These are phyloP conservation scores for Sphagnum tenellum DNA, from an alignment of 225 moss, liverwort and hornwort species.

Conservation along the genomic window DNA sequence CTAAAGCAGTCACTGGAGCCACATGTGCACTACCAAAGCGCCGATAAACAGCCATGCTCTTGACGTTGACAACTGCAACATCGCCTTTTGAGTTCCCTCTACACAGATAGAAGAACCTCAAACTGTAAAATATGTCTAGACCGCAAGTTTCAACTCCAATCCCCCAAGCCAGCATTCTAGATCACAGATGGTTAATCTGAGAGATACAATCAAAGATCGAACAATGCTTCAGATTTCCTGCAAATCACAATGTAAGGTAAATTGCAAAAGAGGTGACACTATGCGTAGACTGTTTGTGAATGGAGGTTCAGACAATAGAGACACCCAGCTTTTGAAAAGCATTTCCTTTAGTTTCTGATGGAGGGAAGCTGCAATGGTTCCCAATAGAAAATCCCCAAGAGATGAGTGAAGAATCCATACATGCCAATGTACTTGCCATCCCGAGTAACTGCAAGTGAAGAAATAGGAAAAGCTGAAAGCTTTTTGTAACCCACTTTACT, in stretches of 20 bases:
- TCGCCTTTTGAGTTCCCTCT: conserved; percentile 4
- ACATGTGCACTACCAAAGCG: conserved; percentile 1
- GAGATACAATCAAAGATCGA: too few species aligned
- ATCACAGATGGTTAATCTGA: too few species aligned
- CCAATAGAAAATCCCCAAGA: background rate
- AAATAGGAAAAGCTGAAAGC: conserved; percentile 43
- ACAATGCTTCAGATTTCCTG: too few species aligned
- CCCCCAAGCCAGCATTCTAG: too few species aligned
- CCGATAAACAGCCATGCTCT: background rate
- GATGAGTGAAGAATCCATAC: conserved; percentile 14
- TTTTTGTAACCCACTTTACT: conserved; percentile 56
- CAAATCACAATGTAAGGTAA: too few species aligned
- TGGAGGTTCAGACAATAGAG: too few species aligned
- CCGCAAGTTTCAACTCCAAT: too few species aligned
- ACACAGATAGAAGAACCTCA: background rate
- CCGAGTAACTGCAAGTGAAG: conserved; percentile 43
- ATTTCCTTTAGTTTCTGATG: too few species aligned
- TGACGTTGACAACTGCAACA: background rate
- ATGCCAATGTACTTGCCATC: conserved; percentile 62
- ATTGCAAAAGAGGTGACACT: too few species aligned
- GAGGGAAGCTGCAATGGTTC: background rate
- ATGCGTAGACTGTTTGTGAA: too few species aligned
- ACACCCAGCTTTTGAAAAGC: too few species aligned
- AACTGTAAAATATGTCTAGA: too few species aligned
- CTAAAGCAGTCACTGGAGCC: background rate